Percentiles rank a stretch among this genome's conserved stretches.
Conservation (phyloP, 1,284 basidiomycete genomes). For the Malassezia furfur region DNA sequence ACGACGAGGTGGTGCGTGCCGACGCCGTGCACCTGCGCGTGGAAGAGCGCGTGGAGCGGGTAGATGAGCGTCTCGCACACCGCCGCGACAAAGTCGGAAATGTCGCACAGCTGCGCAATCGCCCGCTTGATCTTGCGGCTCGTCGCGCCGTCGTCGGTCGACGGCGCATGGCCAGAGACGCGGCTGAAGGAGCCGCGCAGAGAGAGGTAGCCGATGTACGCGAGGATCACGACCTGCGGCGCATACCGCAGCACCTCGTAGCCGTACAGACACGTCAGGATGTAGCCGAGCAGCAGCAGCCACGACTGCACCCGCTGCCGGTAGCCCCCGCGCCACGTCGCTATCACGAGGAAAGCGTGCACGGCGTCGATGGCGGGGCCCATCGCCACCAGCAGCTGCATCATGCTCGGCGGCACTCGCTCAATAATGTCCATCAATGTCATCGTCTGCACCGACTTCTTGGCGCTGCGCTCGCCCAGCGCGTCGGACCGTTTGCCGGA, state of each 20-base stretch:
- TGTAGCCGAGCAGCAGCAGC: conserved; percentile 37
- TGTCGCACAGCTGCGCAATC: conserved; percentile 33
- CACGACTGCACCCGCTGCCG: conserved; percentile 26
- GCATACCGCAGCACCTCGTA: conserved; percentile 42
- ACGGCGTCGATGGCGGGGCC: conserved; percentile 27
- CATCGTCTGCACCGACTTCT: not conserved
- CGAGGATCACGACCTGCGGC: conserved; percentile 32
- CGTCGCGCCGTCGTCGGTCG: conserved; percentile 17
- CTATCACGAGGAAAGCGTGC: conserved; percentile 30
- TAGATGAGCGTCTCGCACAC: conserved; percentile 23
- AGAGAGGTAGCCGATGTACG: conserved; percentile 27
- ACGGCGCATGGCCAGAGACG: conserved; percentile 18
- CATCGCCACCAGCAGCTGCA: conserved; percentile 24
- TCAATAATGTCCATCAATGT: conserved; percentile 27
- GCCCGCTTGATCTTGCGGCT: conserved; percentile 27
- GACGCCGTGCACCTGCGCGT: conserved; percentile 27
- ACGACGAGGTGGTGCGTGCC: conserved; percentile 26
- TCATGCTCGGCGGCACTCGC: conserved; percentile 25
- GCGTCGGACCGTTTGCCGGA: not conserved
- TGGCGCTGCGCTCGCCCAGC: not conserved
- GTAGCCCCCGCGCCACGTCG: conserved; percentile 40
- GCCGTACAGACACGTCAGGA: conserved; percentile 34
- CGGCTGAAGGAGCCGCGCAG: conserved; percentile 23
- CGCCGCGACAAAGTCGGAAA: conserved; percentile 38
- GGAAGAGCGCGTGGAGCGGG: conserved; percentile 26